Base-by-base conservation (phyloP, 805 yeast species). In the Barnettozyma californica region DNA sequence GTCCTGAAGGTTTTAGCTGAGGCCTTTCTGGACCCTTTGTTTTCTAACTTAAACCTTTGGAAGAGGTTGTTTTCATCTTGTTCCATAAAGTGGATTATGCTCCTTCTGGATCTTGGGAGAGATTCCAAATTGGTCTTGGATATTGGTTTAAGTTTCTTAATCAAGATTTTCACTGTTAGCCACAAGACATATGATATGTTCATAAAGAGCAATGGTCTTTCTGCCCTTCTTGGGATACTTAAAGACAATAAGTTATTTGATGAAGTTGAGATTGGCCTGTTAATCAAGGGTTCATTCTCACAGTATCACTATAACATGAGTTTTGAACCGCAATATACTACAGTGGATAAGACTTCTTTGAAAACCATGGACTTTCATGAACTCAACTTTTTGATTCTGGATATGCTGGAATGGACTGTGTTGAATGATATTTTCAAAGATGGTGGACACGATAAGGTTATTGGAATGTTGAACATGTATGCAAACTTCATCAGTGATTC, bases 51-150 rank as follows among this genome's bases (percentile, higher is more conserved):
- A 35, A 55, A 74, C 52, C 78, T 76, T 35, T 59, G 75, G 25
- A 61, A 76, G 64, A 60, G 75, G 64, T 56, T 73, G 65, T 56
- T 75, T 72, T 74, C 81, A 41, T 69, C 83, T 0, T 70, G 87
- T 2, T 77, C 87, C 1, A 71, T 83, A 6, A 84, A 83, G 58
- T 83, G 91, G 85, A 67, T 86, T 9, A 65, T 86, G 10, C 60
- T 85, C 13, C 59, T 85, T 11, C 65, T 77, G 45, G 70, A 70
- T 58, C 71, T 45, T 52, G 69, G 27, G 60, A 66, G 42, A 74
- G 56, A 43, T 41, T 61, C 60, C 51, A 65, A 61, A 36, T 33
- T 49, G 5, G 53, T 51, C 18, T 67, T 61, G n/a, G 61, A 65
- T 33, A 52, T 58, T 9, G 61, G 67, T 0, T 49, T 73, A n/a